Conservation (phyloP, 2,329 filamentous ascomycete genomes). For the Magnaporthales sp. region DNA sequence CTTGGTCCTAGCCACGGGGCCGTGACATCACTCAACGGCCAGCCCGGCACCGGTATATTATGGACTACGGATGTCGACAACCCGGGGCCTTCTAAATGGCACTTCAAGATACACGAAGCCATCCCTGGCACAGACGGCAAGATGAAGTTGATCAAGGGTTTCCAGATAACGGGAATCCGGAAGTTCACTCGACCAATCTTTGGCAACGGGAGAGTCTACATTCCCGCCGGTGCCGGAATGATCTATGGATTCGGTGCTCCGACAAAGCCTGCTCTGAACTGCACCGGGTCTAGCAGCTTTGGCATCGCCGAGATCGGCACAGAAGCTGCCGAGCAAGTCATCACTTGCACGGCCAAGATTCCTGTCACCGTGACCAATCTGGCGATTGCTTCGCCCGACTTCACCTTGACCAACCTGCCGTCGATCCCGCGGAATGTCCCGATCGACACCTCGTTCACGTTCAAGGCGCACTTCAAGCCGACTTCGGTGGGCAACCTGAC, state of each 20-base stretch:
- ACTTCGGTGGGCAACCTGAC: constrained; percentile 37
- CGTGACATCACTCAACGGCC: constrained; percentile 42
- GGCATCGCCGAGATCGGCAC: constrained; percentile 32
- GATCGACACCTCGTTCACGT: constrained; percentile 29
- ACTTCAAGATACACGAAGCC: constrained; percentile 80
- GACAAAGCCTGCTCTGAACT: constrained; percentile 44
- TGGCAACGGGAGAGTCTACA: constrained; percentile 44
- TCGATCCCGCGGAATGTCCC: constrained; percentile 22
- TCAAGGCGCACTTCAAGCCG: constrained; percentile 36
- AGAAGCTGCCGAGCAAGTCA: constrained; percentile 18
- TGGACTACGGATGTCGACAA: constrained; percentile 47
- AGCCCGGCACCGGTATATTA: constrained; percentile 44
- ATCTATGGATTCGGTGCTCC: constrained; percentile 49
- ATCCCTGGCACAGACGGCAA: constrained; percentile 41
- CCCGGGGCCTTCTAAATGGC: constrained; percentile 22
- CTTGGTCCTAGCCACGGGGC: constrained; percentile 50
- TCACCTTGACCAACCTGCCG: constrained; percentile 21
- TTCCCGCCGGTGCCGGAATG: constrained; percentile 41
- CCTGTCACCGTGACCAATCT: constrained; percentile 31
- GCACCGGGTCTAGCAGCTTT: constrained; percentile 35
- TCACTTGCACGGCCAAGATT: constrained; percentile 41
- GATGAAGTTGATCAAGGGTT: constrained; percentile 39
- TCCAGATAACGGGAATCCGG: constrained; percentile 39
- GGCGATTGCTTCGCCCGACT: constrained; percentile 26
- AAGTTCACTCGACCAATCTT: constrained; percentile 52